These are phyloP conservation scores for Marasmius oreades DNA, from an alignment of 1,284 basidiomycete genomes.

Conservation along the genomic window DNA sequence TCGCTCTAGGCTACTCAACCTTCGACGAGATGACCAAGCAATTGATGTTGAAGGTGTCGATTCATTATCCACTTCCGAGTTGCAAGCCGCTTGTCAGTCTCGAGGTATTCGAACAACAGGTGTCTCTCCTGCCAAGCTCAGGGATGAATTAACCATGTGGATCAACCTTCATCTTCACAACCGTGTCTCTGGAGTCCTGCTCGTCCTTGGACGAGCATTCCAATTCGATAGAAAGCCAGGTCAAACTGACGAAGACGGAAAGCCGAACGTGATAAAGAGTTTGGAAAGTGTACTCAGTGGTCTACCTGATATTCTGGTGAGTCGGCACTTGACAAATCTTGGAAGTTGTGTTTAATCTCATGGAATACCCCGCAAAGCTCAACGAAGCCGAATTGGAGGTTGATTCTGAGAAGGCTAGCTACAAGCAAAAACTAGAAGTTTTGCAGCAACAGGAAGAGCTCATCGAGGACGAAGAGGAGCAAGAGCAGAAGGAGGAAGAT, in stretches of 20 bases:
- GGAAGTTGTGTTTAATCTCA: constrained; percentile 3
- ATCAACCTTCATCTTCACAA: constrained; percentile 89
- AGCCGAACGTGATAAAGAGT: constrained; percentile 71
- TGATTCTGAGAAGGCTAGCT: constrained; percentile 88
- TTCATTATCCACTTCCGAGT: constrained; percentile 84
- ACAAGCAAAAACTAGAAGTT: constrained; percentile 98
- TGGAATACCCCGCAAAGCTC: constrained; percentile 46
- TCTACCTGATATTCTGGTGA: constrained; percentile 90
- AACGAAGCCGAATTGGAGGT: constrained; percentile 97
- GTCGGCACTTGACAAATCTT: constrained; percentile 24
- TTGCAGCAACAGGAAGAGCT: constrained; percentile 98
- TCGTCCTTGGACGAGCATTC: constrained; percentile 93
- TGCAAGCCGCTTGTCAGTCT: constrained; percentile 91
- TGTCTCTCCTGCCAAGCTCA: constrained; percentile 77
- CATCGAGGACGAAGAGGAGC: constrained; percentile 98
- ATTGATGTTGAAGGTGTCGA: constrained; percentile 91
- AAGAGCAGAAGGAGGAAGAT: constrained; percentile 94
- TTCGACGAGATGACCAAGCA: constrained; percentile 91
- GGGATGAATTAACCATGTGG: constrained; percentile 92
- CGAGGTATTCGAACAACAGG: constrained; percentile 90
- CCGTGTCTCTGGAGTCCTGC: constrained; percentile 88
- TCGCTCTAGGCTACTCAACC: constrained; percentile 77
- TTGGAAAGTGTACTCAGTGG: constrained; percentile 91
- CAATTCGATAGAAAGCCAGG: constrained; percentile 81
- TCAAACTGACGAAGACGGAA: constrained; percentile 69